Evolutionary conservation across 2,329 filamentous ascomycete genomes (phyloP).

Genomic region (Akanthomyces muscarius): DNA sequence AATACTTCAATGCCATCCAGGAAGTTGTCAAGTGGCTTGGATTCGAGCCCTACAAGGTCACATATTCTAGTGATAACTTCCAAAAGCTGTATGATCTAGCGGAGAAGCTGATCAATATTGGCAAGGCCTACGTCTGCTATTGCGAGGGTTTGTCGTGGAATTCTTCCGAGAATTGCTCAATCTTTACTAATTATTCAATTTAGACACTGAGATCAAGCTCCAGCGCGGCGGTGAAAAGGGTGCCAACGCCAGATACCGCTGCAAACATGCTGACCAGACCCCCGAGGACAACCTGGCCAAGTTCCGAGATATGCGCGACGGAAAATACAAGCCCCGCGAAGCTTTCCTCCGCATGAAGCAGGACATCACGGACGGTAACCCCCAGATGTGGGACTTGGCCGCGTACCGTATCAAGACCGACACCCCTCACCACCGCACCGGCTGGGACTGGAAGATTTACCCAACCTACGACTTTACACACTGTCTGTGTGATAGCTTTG

Average conservation of each 20-base stretch:
- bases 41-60: conserved; percentile 50
- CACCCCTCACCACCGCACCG: conserved; percentile 72
- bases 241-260: conserved; percentile 66
- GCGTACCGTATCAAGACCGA: conserved; percentile 79
- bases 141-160: conserved; percentile 48
- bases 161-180: too few species aligned
- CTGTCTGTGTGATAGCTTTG: conserved; percentile 88
- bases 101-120: conserved; percentile 73
- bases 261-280: conserved; percentile 71
- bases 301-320: conserved; percentile 87
- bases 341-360: conserved; percentile 93
- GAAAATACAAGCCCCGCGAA: conserved; percentile 80
- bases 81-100: conserved; percentile 82
- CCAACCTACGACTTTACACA: conserved; percentile 93
- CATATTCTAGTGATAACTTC: conserved; percentile 89
- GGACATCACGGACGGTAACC: conserved; percentile 76
- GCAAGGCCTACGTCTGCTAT: conserved; percentile 79
- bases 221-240: conserved; percentile 76
- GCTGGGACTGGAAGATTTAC: conserved; percentile 84
- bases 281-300: conserved; percentile 74
- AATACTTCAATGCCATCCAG: conserved; percentile 83
- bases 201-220: conserved; percentile 73
- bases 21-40: conserved; percentile 85
- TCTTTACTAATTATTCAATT: conserved; percentile 21
- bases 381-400: conserved; percentile 94